Conservation (phyloP, 495 filamentous ascomycete genomes). For the Amorphotheca resinae region DNA sequence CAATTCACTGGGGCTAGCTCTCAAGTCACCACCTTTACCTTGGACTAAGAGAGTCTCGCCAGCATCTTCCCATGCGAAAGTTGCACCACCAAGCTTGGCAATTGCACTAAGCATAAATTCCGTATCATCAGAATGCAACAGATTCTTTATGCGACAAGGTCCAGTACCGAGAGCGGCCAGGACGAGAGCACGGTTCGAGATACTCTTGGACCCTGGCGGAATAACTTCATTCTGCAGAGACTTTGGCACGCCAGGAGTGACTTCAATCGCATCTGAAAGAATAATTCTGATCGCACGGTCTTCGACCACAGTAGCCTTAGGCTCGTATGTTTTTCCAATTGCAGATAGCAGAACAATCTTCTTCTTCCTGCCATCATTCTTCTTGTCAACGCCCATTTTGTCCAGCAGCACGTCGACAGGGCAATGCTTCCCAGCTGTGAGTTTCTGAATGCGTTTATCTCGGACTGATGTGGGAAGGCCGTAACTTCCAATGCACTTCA, state of each 20-base stretch:
- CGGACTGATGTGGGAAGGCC: constrained; percentile 76
- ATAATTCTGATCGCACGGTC: constrained; percentile 78
- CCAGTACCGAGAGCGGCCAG: constrained; percentile 85
- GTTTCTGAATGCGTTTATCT: constrained; percentile 71
- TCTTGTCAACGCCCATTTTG: constrained; percentile 98
- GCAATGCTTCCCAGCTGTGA: constrained; percentile 80
- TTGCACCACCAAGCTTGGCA: constrained; percentile 70
- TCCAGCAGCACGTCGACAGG: constrained; percentile 77
- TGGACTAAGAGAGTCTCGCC: constrained; percentile 81
- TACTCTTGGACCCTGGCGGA: constrained; percentile 93
- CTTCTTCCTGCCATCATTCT: constrained; percentile 92
- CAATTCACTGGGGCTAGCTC: constrained; percentile 60
- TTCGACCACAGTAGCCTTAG: constrained; percentile 72
- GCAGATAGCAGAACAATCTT: constrained; percentile 91
- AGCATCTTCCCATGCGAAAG: constrained; percentile 87
- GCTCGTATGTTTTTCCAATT: constrained; percentile 80
- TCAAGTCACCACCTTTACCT: constrained; percentile 76
- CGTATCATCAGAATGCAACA: constrained; percentile 93
- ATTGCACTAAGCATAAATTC: constrained; percentile 93
- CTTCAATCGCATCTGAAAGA: constrained; percentile 65
- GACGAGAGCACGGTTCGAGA: constrained; percentile 89
- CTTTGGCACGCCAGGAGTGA: constrained; percentile 54
- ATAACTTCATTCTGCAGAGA: constrained; percentile 58
- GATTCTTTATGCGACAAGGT: constrained; percentile 74
- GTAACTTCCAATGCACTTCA: constrained; percentile 89